A percentile compares a stretch with the other conserved stretches of the same genome.
These are phyloP conservation scores for Kalanchoe fedtschenkoi DNA, from an alignment of 164 flowering plant species.

Conservation along the genomic window DNA sequence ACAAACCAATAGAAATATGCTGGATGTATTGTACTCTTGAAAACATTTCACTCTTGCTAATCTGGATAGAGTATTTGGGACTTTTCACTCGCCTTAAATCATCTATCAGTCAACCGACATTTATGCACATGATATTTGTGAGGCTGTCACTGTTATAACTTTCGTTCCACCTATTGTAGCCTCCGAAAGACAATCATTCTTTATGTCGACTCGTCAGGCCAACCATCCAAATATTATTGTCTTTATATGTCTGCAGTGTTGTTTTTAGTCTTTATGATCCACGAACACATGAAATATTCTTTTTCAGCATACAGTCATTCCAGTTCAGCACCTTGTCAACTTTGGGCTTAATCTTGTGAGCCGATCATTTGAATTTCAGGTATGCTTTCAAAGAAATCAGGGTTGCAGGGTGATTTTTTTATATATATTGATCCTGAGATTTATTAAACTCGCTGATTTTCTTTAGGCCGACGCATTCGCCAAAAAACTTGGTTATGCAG, in stretches of 20 bases:
- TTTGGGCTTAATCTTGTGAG: slow-evolving; percentile 89
- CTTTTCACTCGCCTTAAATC: no score
- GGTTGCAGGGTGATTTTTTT: neutral
- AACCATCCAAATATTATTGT: neutral
- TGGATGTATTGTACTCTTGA: neutral
- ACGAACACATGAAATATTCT: neutral
- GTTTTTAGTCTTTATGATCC: neutral
- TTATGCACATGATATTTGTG: no score
- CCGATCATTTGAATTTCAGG: slow-evolving; percentile 97
- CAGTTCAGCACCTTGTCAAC: slow-evolving; percentile 83
- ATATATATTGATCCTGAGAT: neutral
- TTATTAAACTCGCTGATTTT: neutral
- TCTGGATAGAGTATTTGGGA: no score
- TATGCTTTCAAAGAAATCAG: slow-evolving; percentile 10
- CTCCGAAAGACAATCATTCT: neutral
- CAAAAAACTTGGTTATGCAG: slow-evolving; percentile 75
- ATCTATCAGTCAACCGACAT: no score
- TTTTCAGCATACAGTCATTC: slow-evolving; percentile 83
- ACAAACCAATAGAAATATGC: neutral
- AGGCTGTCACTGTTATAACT: no score
- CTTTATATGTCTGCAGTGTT: neutral
- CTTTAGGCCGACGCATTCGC: slow-evolving; percentile 95
- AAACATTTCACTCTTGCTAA: no score
- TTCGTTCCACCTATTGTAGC: neutral
- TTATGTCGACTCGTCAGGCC: neutral